These are phyloP conservation scores for Pythium phragmiticola DNA, from an alignment of 352 stramenopile genomes.

Conservation along the genomic window DNA sequence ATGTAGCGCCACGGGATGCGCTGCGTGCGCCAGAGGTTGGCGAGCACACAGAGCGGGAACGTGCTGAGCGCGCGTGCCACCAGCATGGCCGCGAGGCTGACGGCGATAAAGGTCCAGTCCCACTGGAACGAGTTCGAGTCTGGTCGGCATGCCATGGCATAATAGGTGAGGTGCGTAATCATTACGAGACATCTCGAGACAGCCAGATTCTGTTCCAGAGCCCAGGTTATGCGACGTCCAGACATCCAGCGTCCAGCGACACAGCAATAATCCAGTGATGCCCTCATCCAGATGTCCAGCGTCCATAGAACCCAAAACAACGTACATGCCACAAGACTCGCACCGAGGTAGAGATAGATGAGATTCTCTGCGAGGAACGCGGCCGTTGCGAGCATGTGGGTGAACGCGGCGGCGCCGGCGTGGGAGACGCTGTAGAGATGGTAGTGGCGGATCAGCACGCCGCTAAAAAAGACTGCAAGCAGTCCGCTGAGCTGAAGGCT, in stretches of 20 bases:
- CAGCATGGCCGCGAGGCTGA: conserved; percentile 35
- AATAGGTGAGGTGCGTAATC: not conserved
- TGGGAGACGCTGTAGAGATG: conserved; percentile 38
- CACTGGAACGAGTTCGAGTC: conserved; percentile 43
- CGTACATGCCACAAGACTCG: conserved; percentile 67
- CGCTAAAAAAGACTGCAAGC: conserved; percentile 91
- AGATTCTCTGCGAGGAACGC: conserved; percentile 44
- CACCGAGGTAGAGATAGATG: conserved; percentile 52
- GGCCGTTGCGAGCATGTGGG: conserved; percentile 33
- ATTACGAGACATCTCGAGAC: too few relatives aligned
- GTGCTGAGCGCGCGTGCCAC: conserved; percentile 65
- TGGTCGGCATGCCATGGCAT: not conserved
- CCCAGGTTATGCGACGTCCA: too few relatives aligned
- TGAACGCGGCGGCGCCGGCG: conserved; percentile 28
- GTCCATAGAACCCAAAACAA: conserved; percentile 25
- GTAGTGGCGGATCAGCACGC: conserved; percentile 44
- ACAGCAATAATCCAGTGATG: not conserved
- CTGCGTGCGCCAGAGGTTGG: conserved; percentile 45
- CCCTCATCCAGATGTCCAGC: not conserved
- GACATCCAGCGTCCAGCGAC: not conserved
- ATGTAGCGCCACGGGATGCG: conserved; percentile 55
- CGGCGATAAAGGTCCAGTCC: conserved; percentile 59
- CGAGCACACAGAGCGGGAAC: conserved; percentile 65
- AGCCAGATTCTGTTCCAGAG: too few relatives aligned
- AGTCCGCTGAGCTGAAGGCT: conserved; percentile 76